Base-by-base conservation (phyloP, 306 rosid genomes). In the Phaseolus lunatus region DNA sequence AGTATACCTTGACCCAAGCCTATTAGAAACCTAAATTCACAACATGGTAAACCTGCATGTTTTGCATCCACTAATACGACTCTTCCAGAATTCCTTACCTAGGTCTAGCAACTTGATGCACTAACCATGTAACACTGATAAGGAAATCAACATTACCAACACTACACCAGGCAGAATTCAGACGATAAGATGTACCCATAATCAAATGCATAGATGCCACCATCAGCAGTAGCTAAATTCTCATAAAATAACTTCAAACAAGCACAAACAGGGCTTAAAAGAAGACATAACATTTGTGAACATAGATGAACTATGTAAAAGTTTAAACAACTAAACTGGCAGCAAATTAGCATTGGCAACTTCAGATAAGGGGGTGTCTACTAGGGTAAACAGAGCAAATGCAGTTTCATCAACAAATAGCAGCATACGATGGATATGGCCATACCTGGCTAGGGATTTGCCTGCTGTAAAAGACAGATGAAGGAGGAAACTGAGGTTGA, bases 401-500 rank as follows among this genome's bases (percentile, higher is more conserved):
- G 19, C 61, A 43, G 33, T 70, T 64, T 49, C 80, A 81, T 64
- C 50, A 39, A 67, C 14, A 76, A 53, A 71, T 15, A 31, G 72
- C 24, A 61, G 20, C 54, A 66, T 7, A 45, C 67, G 78, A 75
- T 62, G 54, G 5, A 87, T 56, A 71, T 23, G 22, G 13, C 22
- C 84, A 44, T 82, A 96, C 99, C 99, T 96, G 81, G 82, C 99
- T 96, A 64, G 98, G 99, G 85, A 96, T 86, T 75, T 91, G 98
- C 75, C 93, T 87, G 81, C 86, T 83, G 35, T 84, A 70, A 82
- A 96, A 96, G 35, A 80, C 88, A 1, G 99, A 96, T 3, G 89
- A 82, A 62, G 85, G 41, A 29, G 84, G 81, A 62, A 92, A 91
- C 7, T 82, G 75, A 64, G 98, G 85, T 14, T 73, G 81, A 81